A percentile compares a stretch with the other conserved stretches of the same genome.
Evolutionary conservation across 768 basidiomycete species (phyloP).

Genomic region (Collybiopsis luxurians): DNA sequence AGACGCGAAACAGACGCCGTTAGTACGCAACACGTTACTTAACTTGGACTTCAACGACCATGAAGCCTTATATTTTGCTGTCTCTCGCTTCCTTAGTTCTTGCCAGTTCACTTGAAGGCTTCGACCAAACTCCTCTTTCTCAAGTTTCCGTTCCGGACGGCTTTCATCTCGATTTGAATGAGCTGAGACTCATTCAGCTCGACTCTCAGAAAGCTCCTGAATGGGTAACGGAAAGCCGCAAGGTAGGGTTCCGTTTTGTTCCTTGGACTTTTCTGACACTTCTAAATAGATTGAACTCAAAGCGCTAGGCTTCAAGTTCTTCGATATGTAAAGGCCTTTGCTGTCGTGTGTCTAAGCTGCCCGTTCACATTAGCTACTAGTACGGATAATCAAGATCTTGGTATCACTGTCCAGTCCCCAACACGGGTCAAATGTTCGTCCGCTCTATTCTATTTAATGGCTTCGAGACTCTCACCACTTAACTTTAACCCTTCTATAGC

Average conservation of each 20-base stretch:
- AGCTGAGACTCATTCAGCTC: constrained; percentile 72
- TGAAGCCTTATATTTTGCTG: constrained; percentile 2
- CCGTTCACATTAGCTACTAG: constrained; percentile 33
- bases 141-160: constrained; percentile 29
- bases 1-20: neutral
- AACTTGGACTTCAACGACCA: constrained; percentile 9
- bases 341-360: constrained; percentile 8
- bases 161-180: constrained; percentile 71
- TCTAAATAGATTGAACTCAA: constrained; percentile 66
- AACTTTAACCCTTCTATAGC: constrained; percentile 31
- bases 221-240: constrained; percentile 89
- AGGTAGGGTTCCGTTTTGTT: constrained; percentile 43
- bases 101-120: constrained; percentile 34
- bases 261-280: constrained; percentile 4
- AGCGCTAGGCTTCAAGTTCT: constrained; percentile 76
- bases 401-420: constrained; percentile 34
- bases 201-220: constrained; percentile 59
- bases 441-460: constrained; percentile 8
- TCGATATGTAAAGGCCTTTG: constrained; percentile 66
- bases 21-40: neutral
- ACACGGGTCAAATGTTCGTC: constrained; percentile 36
- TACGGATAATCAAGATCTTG: constrained; percentile 72
- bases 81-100: constrained; percentile 23
- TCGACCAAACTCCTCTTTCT: constrained; percentile 39
- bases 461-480: constrained; percentile 12